Evolutionary conservation across 2,329 filamentous ascomycete species (phyloP), one percentile per base, ranked within the genome.

Genomic region (Arthrobotrys pseudoclavata): DNA sequence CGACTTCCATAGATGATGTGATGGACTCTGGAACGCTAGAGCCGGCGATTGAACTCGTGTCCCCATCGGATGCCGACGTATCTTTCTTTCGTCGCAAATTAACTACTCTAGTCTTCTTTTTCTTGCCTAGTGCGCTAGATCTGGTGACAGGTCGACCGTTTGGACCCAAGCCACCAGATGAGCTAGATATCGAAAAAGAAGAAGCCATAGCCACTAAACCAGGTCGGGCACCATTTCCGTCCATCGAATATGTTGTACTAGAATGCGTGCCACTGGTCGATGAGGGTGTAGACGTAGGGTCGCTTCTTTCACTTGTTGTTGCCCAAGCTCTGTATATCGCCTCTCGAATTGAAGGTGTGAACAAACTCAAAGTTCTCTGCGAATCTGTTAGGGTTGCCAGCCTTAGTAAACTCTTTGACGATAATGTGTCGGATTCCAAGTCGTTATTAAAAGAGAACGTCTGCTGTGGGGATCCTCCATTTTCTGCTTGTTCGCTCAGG

Each of bases 321-420:
- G 95, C 92, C 93, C 94, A 97, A 34, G 95, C 96, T 76, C 96
- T 89, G 84, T 97, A 97, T 26, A 98, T 91, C 3, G 93, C 92
- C 83, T 98, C 93, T 64, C 89, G 87, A 74, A 98, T 95, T n/a
- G 91, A 90, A 0, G 95, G 94, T 0, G 95, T 97, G 83, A 97
- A 97, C 0, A 98, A 86, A 3, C 94, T 97, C 37, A 98, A 85
- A 0, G 96, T 98, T 57, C 92, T 90, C 81, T 98, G 94, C 1
- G 94, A 97, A 82, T 97, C 92, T 3, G 90, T 94, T 71, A 99
- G 86, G 0, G 93, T 89, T 24, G 92, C 93, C 12, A 99, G 86
- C 62, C 92, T 91, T 24, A 97, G 85, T 42, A 98, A 86, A 81
- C 97, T 98, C 87, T 97, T 97, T 82, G 97, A 93, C 0, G 95